These are phyloP conservation scores for Verticillium longisporum DNA, from an alignment of 2,329 filamentous ascomycete genomes.

Conservation along the genomic window DNA sequence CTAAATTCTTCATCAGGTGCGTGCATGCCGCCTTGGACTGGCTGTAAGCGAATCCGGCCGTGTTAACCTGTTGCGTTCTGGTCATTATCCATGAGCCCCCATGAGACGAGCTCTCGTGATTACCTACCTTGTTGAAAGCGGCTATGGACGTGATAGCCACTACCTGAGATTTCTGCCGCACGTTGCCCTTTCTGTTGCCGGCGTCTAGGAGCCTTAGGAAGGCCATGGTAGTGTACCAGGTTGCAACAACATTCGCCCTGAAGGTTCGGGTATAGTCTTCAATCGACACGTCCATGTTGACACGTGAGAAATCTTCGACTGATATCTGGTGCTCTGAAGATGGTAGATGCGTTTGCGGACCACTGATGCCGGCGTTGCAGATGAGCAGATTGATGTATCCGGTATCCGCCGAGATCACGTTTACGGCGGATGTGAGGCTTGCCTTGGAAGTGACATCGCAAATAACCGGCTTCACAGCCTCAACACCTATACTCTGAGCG, in stretches of 20 bases:
- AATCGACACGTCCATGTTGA: conserved; percentile 26
- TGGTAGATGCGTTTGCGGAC: conserved; percentile 35
- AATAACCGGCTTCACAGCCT: conserved; percentile 19
- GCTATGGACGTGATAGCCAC: conserved; percentile 71
- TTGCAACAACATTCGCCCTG: conserved; percentile 51
- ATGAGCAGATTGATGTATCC: conserved; percentile 57
- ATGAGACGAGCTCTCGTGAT: background rate
- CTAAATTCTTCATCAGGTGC: conserved; percentile 65
- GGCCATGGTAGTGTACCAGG: conserved; percentile 36
- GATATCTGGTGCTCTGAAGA: background rate
- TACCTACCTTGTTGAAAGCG: conserved; percentile 60
- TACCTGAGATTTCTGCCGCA: conserved; percentile 46
- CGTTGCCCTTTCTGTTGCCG: conserved; percentile 48
- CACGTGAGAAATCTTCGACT: background rate
- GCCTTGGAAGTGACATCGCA: conserved; percentile 36
- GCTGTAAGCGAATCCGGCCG: conserved; percentile 72
- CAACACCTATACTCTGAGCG: conserved; percentile 28
- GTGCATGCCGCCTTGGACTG: conserved; percentile 69
- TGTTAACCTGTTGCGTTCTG: conserved; percentile 23
- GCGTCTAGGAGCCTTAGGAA: conserved; percentile 51
- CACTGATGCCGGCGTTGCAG: conserved; percentile 57
- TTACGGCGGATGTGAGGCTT: conserved; percentile 52
- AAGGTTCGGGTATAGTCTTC: conserved; percentile 51
- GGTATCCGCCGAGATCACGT: conserved; percentile 43
- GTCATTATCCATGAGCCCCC: background rate